Base-by-base conservation (phyloP, 2,329 filamentous ascomycete genomes). In the Colletotrichum shisoi region DNA sequence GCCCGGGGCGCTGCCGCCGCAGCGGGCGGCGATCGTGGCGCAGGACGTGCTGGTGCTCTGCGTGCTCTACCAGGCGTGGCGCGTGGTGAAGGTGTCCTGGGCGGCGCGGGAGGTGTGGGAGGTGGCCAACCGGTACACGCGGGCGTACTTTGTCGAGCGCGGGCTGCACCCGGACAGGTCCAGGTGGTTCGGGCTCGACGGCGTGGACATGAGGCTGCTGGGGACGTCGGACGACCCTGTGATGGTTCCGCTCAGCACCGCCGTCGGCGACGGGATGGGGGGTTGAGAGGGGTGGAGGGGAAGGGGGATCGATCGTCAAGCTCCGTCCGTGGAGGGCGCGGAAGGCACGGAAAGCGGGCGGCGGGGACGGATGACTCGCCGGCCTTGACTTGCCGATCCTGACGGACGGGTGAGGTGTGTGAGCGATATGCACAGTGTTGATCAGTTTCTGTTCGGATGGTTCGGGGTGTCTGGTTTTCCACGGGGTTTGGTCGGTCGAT, bases 71-170 rank as follows among this genome's bases (percentile, higher is more conserved):
- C 17, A n/a, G 21, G 13, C 31, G 24, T 57, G 27, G 57, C 49
- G 40, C 34, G 44, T 24, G 40, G 19, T 63, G 44, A 27, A 21
- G 34, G 51, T 52, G 52, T 27, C 48, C 27, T 15, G 31, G 46
- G 59, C 60, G 4, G 46, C 40, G 27, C 44, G 34, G 53, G 13
- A 15, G 13, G n/a, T 67, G 8, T 67, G 53, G 44, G 63, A 45
- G 31, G 17, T 51, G 45, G 64, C 60, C 51, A 67, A 67, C 60
- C 46, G 54, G 37, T 19, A 40, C 19, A 53, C 64, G 37, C 31
- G 64, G 52, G 64, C 60, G 19, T 63, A 63, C n/a, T 67, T 53
- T 24, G 17, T 67, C 40, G 60, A 67, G 31, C 37, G 52, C 8
- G 46, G 13, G 15, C 21, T 63, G 17, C 27, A 53, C n/a, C 60